Evolutionary conservation across 2,329 filamentous ascomycete species (phyloP).

Genomic region (Botrytis pseudocinerea): DNA sequence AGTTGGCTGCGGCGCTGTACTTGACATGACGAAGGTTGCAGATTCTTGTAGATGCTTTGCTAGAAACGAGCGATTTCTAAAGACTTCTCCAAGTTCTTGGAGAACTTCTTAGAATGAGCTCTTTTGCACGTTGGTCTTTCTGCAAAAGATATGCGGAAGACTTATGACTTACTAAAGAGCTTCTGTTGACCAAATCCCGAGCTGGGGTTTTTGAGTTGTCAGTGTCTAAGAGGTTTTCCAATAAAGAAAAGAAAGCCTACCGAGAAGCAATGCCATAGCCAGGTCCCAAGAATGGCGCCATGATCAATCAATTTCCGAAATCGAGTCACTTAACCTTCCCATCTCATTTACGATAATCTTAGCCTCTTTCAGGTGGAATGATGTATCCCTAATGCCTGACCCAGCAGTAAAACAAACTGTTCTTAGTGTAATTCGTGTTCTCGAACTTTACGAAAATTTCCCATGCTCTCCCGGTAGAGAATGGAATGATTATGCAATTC

Average conservation of each 20-base stretch:
- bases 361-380: too few relatives aligned
- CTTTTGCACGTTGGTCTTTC: background rate
- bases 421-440: background rate
- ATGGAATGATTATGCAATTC: background rate
- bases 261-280: background rate
- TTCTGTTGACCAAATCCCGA: background rate
- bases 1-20: background rate
- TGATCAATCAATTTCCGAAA: background rate
- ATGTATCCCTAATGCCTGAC: too few relatives aligned
- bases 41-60: background rate
- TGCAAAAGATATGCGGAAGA: background rate
- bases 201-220: background rate
- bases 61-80: background rate
- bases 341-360: background rate
- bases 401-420: background rate
- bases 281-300: background rate
- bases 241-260: background rate
- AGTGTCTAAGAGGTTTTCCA: background rate
- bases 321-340: background rate
- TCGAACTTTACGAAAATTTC: background rate
- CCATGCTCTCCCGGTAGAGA: background rate
- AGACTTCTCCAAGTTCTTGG: background rate
- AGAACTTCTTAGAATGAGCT: background rate
- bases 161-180: background rate
- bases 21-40: background rate